A percentile compares a stretch with the other conserved stretches of the same genome.
Evolutionary conservation across 805 yeast genomes (phyloP).

Genomic region (Starmerella cellae): DNA sequence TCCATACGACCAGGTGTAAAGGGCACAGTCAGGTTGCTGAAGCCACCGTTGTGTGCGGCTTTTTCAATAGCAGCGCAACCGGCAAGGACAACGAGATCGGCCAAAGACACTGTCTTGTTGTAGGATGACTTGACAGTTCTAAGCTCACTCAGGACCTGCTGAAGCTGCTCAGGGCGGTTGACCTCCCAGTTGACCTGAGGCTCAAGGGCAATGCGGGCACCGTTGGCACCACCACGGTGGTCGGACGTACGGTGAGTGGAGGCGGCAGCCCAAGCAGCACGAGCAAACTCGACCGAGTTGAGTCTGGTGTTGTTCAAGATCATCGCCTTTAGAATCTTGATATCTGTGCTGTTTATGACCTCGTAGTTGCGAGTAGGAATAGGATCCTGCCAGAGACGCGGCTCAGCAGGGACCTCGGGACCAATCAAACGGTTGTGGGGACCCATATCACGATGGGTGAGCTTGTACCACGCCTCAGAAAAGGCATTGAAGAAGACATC

Average conservation of each 20-base stretch:
- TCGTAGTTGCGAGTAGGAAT: constrained; percentile 11
- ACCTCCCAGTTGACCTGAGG: constrained; percentile 20
- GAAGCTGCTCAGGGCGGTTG: constrained; percentile 17
- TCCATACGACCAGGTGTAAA: constrained; percentile 18
- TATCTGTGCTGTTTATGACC: constrained; percentile 12
- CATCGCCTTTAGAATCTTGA: constrained; percentile 8
- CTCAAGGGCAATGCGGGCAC: constrained; percentile 15
- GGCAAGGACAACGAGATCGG: constrained; percentile 16
- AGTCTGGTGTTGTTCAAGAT: constrained; percentile 4
- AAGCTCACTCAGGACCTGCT: constrained; percentile 8
- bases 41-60: constrained; percentile 14
- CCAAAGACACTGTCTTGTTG: constrained; percentile 16
- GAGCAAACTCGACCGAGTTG: constrained; percentile 12
- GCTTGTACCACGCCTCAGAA: constrained; percentile 19
- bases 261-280: constrained; percentile 19
- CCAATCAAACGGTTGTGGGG: constrained; percentile 16
- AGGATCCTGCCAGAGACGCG: constrained; percentile 18
- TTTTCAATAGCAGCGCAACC: constrained; percentile 16
- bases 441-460: constrained; percentile 19
- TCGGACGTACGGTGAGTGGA: constrained; percentile 16
- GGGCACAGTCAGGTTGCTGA: constrained; percentile 11
- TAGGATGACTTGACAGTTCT: constrained; percentile 7
- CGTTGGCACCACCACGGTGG: constrained; percentile 19
- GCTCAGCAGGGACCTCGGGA: constrained; percentile 15
- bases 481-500: constrained; percentile 14